These are phyloP conservation scores for Talaromyces rugulosus DNA, from an alignment of 2,329 filamentous ascomycete genomes.

Conservation along the genomic window DNA sequence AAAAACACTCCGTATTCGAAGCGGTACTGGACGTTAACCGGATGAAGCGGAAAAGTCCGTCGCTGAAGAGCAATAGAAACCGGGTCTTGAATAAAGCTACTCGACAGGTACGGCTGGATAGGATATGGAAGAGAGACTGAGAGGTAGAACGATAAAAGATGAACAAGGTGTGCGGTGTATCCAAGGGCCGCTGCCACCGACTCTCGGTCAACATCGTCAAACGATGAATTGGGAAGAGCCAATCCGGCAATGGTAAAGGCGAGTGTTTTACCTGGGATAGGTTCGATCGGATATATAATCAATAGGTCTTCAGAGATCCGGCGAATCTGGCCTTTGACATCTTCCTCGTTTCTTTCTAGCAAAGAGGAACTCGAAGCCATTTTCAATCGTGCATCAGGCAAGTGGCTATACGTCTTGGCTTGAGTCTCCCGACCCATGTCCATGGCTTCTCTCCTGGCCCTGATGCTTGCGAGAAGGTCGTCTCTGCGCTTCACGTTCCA, in stretches of 20 bases:
- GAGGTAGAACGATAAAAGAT: conserved; percentile 78
- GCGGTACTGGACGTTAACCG: conserved; percentile 72
- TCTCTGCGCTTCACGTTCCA: conserved; percentile 59
- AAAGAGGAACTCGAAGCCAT: conserved; percentile 55
- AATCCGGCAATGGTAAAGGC: conserved; percentile 80
- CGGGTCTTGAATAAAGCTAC: conserved; percentile 70
- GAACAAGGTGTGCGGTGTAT: conserved; percentile 69
- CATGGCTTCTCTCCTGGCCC: conserved; percentile 64
- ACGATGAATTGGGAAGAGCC: conserved; percentile 73
- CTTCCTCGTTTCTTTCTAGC: conserved; percentile 53
- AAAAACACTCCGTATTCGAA: conserved; percentile 96
- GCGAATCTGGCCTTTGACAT: conserved; percentile 78
- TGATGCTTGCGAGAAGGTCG: conserved; percentile 64
- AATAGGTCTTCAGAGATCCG: conserved; percentile 82
- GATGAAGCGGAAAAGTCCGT: conserved; percentile 75
- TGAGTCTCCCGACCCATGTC: conserved; percentile 58
- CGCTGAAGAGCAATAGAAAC: conserved; percentile 55
- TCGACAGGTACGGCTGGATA: conserved; percentile 67
- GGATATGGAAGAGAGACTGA: conserved; percentile 75
- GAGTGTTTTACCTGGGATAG: conserved; percentile 60
- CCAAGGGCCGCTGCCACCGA: conserved; percentile 76
- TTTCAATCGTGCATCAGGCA: conserved; percentile 58
- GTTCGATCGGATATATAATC: conserved; percentile 74
- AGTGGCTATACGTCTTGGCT: conserved; percentile 54
- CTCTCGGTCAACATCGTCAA: conserved; percentile 64